These are phyloP conservation scores for Aureobasidium vineae DNA, from an alignment of 2,329 filamentous ascomycete species.

Conservation along the genomic window DNA sequence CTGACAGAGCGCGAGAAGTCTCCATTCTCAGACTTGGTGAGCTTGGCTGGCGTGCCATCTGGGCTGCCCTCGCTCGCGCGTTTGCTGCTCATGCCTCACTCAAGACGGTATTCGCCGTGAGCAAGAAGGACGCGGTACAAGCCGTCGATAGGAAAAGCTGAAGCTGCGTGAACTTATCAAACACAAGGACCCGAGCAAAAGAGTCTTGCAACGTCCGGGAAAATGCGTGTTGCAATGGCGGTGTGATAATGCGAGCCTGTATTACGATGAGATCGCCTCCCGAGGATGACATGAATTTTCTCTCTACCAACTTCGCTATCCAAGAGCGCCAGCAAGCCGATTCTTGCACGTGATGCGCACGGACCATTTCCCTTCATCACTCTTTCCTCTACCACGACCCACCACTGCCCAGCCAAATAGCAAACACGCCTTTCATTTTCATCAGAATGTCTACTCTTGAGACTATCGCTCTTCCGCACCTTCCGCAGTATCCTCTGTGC, in stretches of 20 bases:
- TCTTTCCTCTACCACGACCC: not conserved
- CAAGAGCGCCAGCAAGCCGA: slow-evolving; percentile 3
- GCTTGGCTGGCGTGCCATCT: slow-evolving; percentile 31
- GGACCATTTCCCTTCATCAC: not conserved
- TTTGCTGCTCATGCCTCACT: slow-evolving; percentile 32
- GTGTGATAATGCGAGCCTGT: not conserved
- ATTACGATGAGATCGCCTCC: slow-evolving; percentile 4
- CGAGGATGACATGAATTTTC: slow-evolving; percentile 13
- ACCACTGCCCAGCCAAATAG: not conserved
- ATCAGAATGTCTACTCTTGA: slow-evolving; percentile 56
- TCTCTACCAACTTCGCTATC: slow-evolving; percentile 10
- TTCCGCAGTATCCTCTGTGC: slow-evolving; percentile 69
- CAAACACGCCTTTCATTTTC: not conserved
- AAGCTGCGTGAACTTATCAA: not conserved
- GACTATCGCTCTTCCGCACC: slow-evolving; percentile 70
- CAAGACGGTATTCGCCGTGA: slow-evolving; percentile 29
- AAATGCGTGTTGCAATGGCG: slow-evolving; percentile 5
- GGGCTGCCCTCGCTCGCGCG: slow-evolving; percentile 31
- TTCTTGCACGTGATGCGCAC: slow-evolving; percentile 15
- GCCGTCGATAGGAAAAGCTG: slow-evolving; percentile 12
- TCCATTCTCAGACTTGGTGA: slow-evolving; percentile 34
- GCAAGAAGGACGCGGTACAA: slow-evolving; percentile 24
- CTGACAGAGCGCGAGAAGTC: slow-evolving; percentile 47
- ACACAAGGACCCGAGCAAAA: not conserved
- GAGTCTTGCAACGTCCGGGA: not conserved